A percentile compares a stretch with the other conserved stretches of the same genome.
These are phyloP conservation scores for Boletus huronensis DNA, from an alignment of 768 basidiomycete genomes.

Conservation along the genomic window DNA sequence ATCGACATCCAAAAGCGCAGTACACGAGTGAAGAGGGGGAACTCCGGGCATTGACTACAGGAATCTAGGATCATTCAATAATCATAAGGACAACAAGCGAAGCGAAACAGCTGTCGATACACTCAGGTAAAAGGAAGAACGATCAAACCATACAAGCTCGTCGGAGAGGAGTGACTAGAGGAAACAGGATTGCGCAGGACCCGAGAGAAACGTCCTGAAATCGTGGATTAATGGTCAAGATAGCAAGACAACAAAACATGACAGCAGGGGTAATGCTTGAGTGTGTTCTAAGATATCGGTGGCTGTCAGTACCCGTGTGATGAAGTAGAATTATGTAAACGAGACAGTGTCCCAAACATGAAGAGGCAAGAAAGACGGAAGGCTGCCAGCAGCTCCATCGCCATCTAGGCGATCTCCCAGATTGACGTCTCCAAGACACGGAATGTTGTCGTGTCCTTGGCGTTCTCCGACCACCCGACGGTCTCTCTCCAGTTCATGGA, in stretches of 20 bases:
- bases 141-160: conserved; percentile 7
- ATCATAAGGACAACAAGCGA: conserved; percentile 13
- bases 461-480: conserved; percentile 78
- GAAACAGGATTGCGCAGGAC: conserved; percentile 10
- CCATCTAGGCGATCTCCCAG: conserved; percentile 57
- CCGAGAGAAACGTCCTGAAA: conserved; percentile 6
- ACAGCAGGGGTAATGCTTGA: conserved; percentile 19
- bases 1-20: background rate
- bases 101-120: conserved; percentile 26
- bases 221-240: conserved; percentile 9
- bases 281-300: conserved; percentile 28
- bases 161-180: conserved; percentile 7
- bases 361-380: background rate
- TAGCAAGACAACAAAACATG: conserved; percentile 20
- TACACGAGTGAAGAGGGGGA: background rate
- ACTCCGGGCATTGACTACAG: conserved; percentile 1
- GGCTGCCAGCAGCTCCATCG: conserved; percentile 20
- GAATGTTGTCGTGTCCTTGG: conserved; percentile 70
- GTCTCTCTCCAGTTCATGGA: conserved; percentile 75
- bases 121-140: conserved; percentile 13
- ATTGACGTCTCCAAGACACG: conserved; percentile 78
- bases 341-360: conserved; percentile 9
- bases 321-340: conserved; percentile 7
- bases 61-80: conserved; percentile 9
- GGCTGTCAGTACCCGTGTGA: conserved; percentile 6